Base-by-base conservation (phyloP, 2,329 filamentous ascomycete genomes). In the Diaporthe sp. region DNA sequence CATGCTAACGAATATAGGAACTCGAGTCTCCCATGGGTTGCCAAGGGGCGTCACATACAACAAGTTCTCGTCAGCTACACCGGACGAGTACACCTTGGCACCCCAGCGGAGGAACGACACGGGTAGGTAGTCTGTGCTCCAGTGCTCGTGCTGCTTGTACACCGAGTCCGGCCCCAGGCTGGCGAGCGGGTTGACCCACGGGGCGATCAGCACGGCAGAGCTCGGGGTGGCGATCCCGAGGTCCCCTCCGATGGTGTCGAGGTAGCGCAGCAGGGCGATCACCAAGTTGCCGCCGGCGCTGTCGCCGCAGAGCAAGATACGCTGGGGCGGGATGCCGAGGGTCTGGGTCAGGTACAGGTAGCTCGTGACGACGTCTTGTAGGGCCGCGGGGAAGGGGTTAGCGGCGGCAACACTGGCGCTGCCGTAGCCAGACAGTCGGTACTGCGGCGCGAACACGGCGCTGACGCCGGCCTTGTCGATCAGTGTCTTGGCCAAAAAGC, bases 221-320 rank as follows among this genome's bases (percentile, higher is more conserved):
- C 77, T 78, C 0, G 87, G 87, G 3, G 70, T 37, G 0, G 82
- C 82, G 3, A 88, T 78, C 3, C 75, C 79, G 3, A 83, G 73
- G 1, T 82, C 79, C 4, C 77, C 44, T 3, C 84, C 85, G 72
- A 84, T 82, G 39, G 86, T 85, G 28, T 78, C 73, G 22, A 88
- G 76, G 77, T 88, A 88, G n/a, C 86, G 80, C n/a, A 88, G 79
- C 3, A 89, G 78, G 0, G 83, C 80, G 15, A 88, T 82, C 3
- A 80, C 81, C 10, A 85, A 78, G 75, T 88, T 88, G 6, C 81
- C 87, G 65, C 87, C 87, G 0, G 87, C 87, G 17, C 84, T 86
- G 79, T 89, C 87, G 10, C 87, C 87, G 0, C 83, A 84, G 0
- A 89, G 42, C 0, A 86, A 80, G 71, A 89, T 86, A 39, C 84